Conservation (phyloP, 192 early-diverging fungal species). For the Gamsiella multidivaricata region DNA sequence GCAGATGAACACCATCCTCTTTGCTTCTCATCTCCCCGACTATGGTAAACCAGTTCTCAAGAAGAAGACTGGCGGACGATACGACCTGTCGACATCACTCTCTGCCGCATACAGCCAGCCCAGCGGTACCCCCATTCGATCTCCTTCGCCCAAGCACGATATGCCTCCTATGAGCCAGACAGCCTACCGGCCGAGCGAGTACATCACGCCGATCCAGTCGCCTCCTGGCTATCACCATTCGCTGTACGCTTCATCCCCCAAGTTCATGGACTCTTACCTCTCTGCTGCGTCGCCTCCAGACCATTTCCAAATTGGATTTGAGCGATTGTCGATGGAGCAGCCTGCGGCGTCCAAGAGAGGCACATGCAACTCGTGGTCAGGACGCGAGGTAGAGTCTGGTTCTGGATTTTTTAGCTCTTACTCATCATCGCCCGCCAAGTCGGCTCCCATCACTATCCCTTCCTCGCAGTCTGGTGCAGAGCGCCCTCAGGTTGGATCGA, state of each 20-base stretch:
- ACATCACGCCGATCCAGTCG: slow-evolving; percentile 39
- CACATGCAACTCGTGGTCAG: slow-evolving; percentile 16
- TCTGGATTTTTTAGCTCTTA: slow-evolving; percentile 6
- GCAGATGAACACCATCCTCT: slow-evolving; percentile 33
- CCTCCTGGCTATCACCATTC: slow-evolving; percentile 43
- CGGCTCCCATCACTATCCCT: slow-evolving; percentile 53
- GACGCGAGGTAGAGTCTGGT: slow-evolving; percentile 8
- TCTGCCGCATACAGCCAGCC: slow-evolving; percentile 34
- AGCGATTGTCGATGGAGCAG: slow-evolving; percentile 20
- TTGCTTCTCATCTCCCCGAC: slow-evolving; percentile 20
- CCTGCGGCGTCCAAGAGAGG: neutral
- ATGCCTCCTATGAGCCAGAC: slow-evolving; percentile 6
- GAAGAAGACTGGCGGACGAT: slow-evolving; percentile 17
- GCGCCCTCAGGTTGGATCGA: slow-evolving; percentile 55
- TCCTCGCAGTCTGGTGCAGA: slow-evolving; percentile 2
- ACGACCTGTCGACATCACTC: slow-evolving; percentile 29
- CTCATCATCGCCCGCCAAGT: slow-evolving; percentile 1
- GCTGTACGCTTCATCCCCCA: slow-evolving; percentile 49
- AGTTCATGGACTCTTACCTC: slow-evolving; percentile 30
- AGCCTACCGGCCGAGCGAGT: slow-evolving; percentile 52
- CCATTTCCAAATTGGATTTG: slow-evolving; percentile 39
- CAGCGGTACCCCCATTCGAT: neutral
- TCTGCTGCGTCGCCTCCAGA: slow-evolving; percentile 42
- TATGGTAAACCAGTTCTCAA: slow-evolving; percentile 23
- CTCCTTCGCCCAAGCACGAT: neutral